Percentiles rank a stretch among this genome's conserved stretches.
phyloP scores from a whole-genome alignment of 371 early-diverging fungal genomes.

The Coemansia sp. region DNA sequence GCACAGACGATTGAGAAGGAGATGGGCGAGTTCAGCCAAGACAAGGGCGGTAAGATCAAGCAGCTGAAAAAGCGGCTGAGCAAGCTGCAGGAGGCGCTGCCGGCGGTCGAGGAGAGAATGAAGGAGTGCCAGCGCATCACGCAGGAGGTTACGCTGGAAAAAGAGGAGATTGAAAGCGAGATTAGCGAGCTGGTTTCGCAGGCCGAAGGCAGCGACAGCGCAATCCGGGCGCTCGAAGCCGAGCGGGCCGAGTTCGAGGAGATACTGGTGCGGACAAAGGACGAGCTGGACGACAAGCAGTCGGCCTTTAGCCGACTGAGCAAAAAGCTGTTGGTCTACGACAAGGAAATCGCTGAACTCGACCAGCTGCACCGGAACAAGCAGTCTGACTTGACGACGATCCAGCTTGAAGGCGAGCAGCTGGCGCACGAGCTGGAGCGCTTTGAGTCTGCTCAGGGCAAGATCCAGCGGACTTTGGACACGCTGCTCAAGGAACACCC shows the following conservation, averaged over 20 bases:
- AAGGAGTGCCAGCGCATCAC: constrained; percentile 55
- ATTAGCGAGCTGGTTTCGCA: constrained; percentile 33
- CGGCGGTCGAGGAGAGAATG: constrained; percentile 56
- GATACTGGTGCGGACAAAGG: constrained; percentile 44
- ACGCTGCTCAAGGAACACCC: constrained; percentile 66
- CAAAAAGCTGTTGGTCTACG: constrained; percentile 53
- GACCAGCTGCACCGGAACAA: constrained; percentile 64
- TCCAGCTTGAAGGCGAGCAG: constrained; percentile 70
- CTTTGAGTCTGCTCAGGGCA: constrained; percentile 62
- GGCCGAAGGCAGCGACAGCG: constrained; percentile 29
- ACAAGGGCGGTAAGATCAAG: constrained; percentile 81
- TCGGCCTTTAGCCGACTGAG: constrained; percentile 53
- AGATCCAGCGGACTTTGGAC: constrained; percentile 55
- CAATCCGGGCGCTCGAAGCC: constrained; percentile 26
- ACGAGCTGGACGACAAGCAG: constrained; percentile 53
- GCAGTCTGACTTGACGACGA: constrained; percentile 60
- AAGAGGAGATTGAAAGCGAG: constrained; percentile 49
- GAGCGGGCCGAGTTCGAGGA: constrained; percentile 39
- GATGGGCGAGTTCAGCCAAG: constrained; percentile 82
- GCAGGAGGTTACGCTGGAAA: constrained; percentile 57
- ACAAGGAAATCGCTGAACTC: constrained; percentile 65
- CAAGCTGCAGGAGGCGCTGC: constrained; percentile 47
- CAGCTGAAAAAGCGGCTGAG: constrained; percentile 70
- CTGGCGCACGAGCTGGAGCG: constrained; percentile 63
- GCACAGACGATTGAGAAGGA: constrained; percentile 73